These are phyloP conservation scores for Dispira simplex DNA, from an alignment of 192 early-diverging fungal genomes.

Conservation along the genomic window DNA sequence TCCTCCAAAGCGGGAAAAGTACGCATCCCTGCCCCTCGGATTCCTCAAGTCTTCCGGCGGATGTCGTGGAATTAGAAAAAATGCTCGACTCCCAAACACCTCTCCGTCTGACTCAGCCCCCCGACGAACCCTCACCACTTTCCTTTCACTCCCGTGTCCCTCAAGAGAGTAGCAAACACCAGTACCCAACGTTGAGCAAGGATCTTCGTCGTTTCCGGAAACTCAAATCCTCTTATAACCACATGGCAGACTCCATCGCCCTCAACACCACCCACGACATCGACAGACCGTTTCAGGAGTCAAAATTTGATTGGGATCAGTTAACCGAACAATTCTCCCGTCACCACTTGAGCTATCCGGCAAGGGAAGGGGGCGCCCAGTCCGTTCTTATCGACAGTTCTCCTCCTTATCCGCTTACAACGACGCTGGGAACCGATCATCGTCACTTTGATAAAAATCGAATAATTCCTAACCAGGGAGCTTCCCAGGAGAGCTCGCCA, in stretches of 20 bases:
- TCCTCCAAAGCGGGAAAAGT: no score
- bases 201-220: neutral
- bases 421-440: neutral
- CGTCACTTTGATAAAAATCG: neutral
- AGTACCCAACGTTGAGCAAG: no score
- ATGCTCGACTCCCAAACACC: no score
- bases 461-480: neutral
- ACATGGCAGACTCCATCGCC: conserved; percentile 11
- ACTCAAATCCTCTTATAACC: conserved; percentile 4
- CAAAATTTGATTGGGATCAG: neutral
- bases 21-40: no score
- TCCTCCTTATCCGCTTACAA: neutral
- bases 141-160: no score
- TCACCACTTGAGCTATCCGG: neutral
- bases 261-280: neutral
- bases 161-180: no score
- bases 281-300: neutral
- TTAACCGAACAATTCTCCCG: neutral
- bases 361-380: neutral
- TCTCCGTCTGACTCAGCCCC: no score
- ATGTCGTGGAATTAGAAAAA: no score
- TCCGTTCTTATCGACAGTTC: neutral
- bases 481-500: neutral
- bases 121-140: no score
- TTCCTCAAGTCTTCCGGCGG: no score